Evolutionary conservation across 352 stramenopile species (phyloP).

Genomic region (Globisporangium abappressorium): DNA sequence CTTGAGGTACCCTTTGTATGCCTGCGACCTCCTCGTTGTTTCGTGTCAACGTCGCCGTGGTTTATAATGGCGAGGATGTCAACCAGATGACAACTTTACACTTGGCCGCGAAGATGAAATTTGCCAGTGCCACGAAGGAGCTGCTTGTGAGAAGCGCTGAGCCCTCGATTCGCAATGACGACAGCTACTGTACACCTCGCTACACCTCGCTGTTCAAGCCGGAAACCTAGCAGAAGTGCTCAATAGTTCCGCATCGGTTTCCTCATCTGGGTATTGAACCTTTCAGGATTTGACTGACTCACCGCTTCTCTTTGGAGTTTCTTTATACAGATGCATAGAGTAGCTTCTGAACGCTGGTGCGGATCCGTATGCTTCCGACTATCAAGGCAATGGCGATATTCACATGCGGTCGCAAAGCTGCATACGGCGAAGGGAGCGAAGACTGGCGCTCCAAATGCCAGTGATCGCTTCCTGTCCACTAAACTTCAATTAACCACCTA

Average conservation of each 20-base stretch:
- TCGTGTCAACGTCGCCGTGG: constrained; percentile 76
- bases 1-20: too few species aligned
- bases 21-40: too few species aligned
- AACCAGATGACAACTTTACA: constrained; percentile 87
- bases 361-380: constrained; percentile 77
- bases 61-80: constrained; percentile 82
- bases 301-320: not conserved
- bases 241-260: too few species aligned
- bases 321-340: constrained; percentile 48
- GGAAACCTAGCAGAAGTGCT: constrained; percentile 55
- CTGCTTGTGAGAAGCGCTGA: constrained; percentile 66
- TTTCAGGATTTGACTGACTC: not conserved
- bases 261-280: not conserved
- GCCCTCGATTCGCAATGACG: constrained; percentile 58
- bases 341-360: constrained; percentile 68
- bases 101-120: constrained; percentile 72
- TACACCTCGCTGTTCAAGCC: constrained; percentile 69
- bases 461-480: constrained; percentile 77
- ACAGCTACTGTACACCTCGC: constrained; percentile 78
- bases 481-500: constrained; percentile 72
- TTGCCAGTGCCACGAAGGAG: constrained; percentile 71
- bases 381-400: constrained; percentile 76
- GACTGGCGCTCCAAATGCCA: constrained; percentile 74
- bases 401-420: constrained; percentile 72
- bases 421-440: constrained; percentile 63